A percentile compares a stretch with the other conserved stretches of the same genome.
phyloP scores from a whole-genome alignment of 2,329 filamentous ascomycete species.

The Scedosporium dehoogii region DNA sequence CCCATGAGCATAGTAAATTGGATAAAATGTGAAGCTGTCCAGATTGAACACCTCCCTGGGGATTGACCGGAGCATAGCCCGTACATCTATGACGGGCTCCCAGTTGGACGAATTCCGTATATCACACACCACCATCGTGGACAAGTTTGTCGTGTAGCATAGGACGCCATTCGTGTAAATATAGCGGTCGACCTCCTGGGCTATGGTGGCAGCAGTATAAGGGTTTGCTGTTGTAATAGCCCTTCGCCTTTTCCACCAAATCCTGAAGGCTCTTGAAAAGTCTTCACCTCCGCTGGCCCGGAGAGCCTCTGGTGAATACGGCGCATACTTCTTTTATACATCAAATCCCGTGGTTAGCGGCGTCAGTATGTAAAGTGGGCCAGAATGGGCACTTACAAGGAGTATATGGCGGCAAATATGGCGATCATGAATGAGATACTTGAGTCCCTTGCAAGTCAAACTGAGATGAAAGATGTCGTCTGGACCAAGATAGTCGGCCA shows the following conservation, averaged over 20 bases:
- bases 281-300: not conserved
- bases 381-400: not conserved
- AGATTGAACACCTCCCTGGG: slow-evolving; percentile 23
- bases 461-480: slow-evolving; percentile 2
- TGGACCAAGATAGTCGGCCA: not conserved
- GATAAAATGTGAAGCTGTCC: slow-evolving; percentile 35
- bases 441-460: not conserved
- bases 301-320: not conserved
- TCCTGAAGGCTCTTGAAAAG: slow-evolving; percentile 29
- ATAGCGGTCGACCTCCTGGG: slow-evolving; percentile 45
- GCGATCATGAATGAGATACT: not conserved
- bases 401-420: not conserved
- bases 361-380: no score
- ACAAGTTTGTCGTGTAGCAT: slow-evolving; percentile 45
- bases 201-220: slow-evolving; percentile 50
- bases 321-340: not conserved
- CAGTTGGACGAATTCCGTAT: slow-evolving; percentile 35
- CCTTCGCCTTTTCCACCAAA: slow-evolving; percentile 48
- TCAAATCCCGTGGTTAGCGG: not conserved
- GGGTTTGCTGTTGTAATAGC: slow-evolving; percentile 53
- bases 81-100: slow-evolving; percentile 49
- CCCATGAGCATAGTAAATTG: slow-evolving; percentile 46
- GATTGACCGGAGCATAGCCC: slow-evolving; percentile 25
- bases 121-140: slow-evolving; percentile 46
- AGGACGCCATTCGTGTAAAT: slow-evolving; percentile 54